phyloP scores from a whole-genome alignment of 176 grass and related monocot genomes.

The Musa beccarii region DNA sequence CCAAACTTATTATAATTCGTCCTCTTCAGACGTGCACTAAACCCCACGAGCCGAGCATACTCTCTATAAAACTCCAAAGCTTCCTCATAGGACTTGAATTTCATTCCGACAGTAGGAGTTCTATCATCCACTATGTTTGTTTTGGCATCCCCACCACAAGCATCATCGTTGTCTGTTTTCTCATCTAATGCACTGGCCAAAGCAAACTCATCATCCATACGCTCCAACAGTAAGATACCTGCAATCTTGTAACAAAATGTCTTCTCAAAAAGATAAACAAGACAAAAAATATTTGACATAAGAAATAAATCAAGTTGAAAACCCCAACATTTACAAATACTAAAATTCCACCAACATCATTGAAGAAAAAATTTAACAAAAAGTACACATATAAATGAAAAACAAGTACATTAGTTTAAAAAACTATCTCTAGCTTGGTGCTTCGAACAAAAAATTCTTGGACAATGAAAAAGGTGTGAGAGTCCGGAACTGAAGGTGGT shows the following conservation, averaged over 20 bases:
- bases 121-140: constrained; percentile 31
- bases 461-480: too few relatives aligned
- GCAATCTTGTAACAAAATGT: neutral
- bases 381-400: too few relatives aligned
- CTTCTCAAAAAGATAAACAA: neutral
- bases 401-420: too few relatives aligned
- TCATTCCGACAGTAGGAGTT: constrained; percentile 39
- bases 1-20: constrained; percentile 72
- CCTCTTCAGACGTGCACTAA: constrained; percentile 51
- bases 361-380: neutral
- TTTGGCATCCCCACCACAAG: neutral
- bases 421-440: too few relatives aligned
- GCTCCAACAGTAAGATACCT: constrained; percentile 12
- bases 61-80: constrained; percentile 66
- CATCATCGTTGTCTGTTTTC: constrained; percentile 25
- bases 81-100: constrained; percentile 86
- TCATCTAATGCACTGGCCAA: constrained; percentile 26
- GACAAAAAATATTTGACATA: neutral
- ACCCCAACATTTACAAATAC: neutral
- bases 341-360: too few relatives aligned
- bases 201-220: constrained; percentile 15
- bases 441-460: too few relatives aligned
- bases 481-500: too few relatives aligned
- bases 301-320: neutral
- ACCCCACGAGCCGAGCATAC: constrained; percentile 63